These are phyloP conservation scores for Globisporangium recalcitrans DNA, from an alignment of 352 stramenopile genomes.

Conservation along the genomic window DNA sequence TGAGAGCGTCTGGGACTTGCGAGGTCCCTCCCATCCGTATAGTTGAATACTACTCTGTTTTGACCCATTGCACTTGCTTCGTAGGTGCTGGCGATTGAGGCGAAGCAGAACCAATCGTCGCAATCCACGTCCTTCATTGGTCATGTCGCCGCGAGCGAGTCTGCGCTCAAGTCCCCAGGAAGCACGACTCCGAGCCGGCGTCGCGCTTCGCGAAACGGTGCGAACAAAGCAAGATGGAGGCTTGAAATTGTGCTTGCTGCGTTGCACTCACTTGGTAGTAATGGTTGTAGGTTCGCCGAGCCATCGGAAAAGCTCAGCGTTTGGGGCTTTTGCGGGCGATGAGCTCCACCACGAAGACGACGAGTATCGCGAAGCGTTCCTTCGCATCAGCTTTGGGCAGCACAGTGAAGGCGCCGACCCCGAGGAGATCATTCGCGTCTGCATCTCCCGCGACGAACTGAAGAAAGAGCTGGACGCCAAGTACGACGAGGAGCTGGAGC, in stretches of 20 bases:
- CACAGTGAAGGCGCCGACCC: conserved; percentile 51
- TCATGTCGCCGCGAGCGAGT: background rate
- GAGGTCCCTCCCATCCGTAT: background rate
- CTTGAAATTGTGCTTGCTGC: too few species aligned
- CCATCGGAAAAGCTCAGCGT: conserved; percentile 1
- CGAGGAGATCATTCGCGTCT: conserved; percentile 64
- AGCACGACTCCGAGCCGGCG: background rate
- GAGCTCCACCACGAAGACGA: conserved; percentile 27
- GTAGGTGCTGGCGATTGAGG: conserved; percentile 14
- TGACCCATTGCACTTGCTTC: background rate
- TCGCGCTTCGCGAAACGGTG: background rate
- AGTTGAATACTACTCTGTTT: background rate
- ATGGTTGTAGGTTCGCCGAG: conserved; percentile 6
- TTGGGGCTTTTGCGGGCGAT: background rate
- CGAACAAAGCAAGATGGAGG: background rate
- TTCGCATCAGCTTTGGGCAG: conserved; percentile 60
- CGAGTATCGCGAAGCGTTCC: conserved; percentile 52
- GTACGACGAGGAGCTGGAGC: conserved; percentile 54
- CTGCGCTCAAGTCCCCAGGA: background rate
- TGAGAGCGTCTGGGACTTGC: background rate
- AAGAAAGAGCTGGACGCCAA: conserved; percentile 61
- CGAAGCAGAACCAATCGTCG: conserved; percentile 2
- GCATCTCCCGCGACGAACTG: conserved; percentile 60
- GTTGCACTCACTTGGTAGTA: background rate
- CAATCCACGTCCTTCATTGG: background rate